These are phyloP conservation scores for Pseudopithomyces chartarum DNA, from an alignment of 2,329 filamentous ascomycete genomes.

Conservation along the genomic window DNA sequence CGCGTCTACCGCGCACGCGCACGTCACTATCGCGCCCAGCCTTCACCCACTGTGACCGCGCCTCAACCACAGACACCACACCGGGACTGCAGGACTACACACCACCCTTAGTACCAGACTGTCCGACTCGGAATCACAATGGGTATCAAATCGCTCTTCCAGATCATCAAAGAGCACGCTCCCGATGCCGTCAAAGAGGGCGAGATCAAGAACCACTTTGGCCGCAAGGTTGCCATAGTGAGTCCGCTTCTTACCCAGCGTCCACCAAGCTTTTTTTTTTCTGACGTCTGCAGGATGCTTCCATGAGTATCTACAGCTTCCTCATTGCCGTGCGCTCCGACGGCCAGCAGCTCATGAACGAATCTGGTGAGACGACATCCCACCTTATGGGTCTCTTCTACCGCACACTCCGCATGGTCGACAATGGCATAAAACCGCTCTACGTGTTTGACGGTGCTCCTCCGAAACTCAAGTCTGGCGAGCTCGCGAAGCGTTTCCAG, in stretches of 20 bases:
- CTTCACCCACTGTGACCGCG: conserved; percentile 16
- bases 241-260: conserved; percentile 40
- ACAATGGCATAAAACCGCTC: conserved; percentile 97
- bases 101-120: background rate
- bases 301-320: conserved; percentile 99
- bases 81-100: background rate
- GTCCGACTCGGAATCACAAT: conserved; percentile 23
- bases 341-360: conserved; percentile 93
- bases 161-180: conserved; percentile 72
- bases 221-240: conserved; percentile 96
- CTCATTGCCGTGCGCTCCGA: conserved; percentile 96
- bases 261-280: background rate
- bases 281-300: conserved; percentile 48
- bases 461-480: conserved; percentile 95
- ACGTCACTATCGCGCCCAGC: conserved; percentile 20
- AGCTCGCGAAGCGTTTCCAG: conserved; percentile 93
- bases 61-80: conserved; percentile 8
- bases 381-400: conserved; percentile 99
- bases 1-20: conserved; percentile 34
- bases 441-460: conserved; percentile 98
- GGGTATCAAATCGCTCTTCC: conserved; percentile 52
- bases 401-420: conserved; percentile 94
- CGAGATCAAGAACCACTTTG: conserved; percentile 99
- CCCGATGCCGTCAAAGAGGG: conserved; percentile 95
- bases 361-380: conserved; percentile 94